Evolutionary conservation across 1,139 yeast species (phyloP), one percentile per base, ranked within the genome.

Genomic region (Kodamaea fungicola): DNA sequence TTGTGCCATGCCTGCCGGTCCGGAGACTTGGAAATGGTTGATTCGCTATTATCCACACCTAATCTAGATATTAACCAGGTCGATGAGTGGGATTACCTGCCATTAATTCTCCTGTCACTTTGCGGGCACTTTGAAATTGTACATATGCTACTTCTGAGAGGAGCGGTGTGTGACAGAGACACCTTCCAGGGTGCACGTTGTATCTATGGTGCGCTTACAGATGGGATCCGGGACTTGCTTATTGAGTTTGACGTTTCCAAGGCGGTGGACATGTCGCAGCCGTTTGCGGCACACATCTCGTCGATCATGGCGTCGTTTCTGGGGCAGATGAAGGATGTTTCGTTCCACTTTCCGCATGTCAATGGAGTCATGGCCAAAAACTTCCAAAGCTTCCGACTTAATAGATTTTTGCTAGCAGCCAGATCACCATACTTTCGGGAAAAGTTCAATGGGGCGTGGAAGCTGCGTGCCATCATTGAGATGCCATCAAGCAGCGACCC

Each of bases 111-210:
- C 23, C 86, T 89, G 7, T 78, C 87, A 22, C 53, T 85, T 8
- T 84, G 94, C 61, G 95, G 95, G 0, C 92, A 84, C 55, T 72
- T 69, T 43, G 62, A 64, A 1, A 70, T 84, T 7, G 94, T 85
- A 10, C 69, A 66, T 41, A 58, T 80, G 37, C 61, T 85, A 23
- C 62, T 85, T 8, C 46, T 57, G 22, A 69, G 80, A 36, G 95
- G 95, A 6, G 89, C 94, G 0, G 70, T 79, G 2, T 83, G 90
- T 56, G 90, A 83, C 54, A 68, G 89, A 51, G 92, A 84, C 51
- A 80, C 89, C 13, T 80, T 79, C 52, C 86, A 84, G 56, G 94
- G 95, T 2, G 88, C 83, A 8, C 68, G 94, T 32, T 84, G 92
- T 46, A 70, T 84, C 2, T 83, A 85, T 52, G 94, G 90, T 2